Percentiles rank a stretch among this genome's conserved stretches.
These are phyloP conservation scores for Agaricus sinodeliciosus DNA, from an alignment of 768 basidiomycete species.

Conservation along the genomic window DNA sequence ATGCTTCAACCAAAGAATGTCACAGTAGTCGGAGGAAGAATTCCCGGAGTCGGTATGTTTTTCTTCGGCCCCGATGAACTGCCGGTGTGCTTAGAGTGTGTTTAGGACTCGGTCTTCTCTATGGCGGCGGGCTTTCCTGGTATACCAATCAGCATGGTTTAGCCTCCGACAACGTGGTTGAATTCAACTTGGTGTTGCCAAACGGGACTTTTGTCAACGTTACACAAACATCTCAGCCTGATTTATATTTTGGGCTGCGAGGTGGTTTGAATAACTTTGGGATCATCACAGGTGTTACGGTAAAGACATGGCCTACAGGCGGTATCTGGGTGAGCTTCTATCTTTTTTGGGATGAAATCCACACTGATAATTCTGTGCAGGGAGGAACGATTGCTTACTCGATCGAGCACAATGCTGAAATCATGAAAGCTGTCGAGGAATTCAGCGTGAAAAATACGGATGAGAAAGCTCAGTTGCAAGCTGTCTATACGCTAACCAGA, in stretches of 20 bases:
- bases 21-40: too few species aligned
- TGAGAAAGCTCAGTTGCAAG: constrained; percentile 40
- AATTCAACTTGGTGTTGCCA: constrained; percentile 51
- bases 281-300: constrained; percentile 51
- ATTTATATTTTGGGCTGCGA: constrained; percentile 38
- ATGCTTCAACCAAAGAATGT: too few species aligned
- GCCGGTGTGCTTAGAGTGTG: too few species aligned
- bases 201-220: constrained; percentile 36
- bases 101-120: too few species aligned
- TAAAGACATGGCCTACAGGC: constrained; percentile 47
- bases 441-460: constrained; percentile 38
- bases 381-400: constrained; percentile 43
- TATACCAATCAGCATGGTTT: constrained; percentile 56
- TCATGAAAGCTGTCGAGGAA: constrained; percentile 30
- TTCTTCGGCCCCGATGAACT: too few species aligned
- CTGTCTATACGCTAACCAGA: constrained; percentile 24
- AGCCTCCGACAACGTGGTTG: constrained; percentile 46
- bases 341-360: neutral
- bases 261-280: constrained; percentile 66
- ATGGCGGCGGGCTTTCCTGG: constrained; percentile 33
- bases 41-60: too few species aligned
- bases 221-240: constrained; percentile 24
- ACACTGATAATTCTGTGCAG: neutral
- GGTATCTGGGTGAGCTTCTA: constrained; percentile 47
- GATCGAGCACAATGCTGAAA: constrained; percentile 19